Conservation (phyloP, 2,329 filamentous ascomycete species). For the Penicillium sp. region DNA sequence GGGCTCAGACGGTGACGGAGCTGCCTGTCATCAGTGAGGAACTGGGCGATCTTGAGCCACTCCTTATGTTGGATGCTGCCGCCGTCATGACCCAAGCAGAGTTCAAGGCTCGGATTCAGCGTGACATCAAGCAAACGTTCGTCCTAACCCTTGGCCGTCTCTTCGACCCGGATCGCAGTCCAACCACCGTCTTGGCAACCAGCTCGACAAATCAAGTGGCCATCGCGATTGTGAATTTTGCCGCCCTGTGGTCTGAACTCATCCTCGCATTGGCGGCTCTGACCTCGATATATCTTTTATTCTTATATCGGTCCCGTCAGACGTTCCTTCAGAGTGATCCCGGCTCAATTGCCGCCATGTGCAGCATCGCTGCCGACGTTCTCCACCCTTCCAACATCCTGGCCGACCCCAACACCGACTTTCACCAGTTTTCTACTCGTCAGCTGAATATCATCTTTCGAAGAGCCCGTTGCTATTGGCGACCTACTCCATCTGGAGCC, state of each 20-base stretch:
- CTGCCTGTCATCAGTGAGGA: constrained; percentile 34
- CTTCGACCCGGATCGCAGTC: constrained; percentile 29
- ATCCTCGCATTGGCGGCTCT: constrained; percentile 27
- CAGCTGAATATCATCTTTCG: constrained; percentile 32
- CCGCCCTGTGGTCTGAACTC: constrained; percentile 30
- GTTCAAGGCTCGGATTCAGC: constrained; percentile 27
- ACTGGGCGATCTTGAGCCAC: constrained; percentile 30
- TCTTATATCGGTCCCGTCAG: constrained; percentile 28
- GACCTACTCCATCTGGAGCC: constrained; percentile 25
- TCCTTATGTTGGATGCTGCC: constrained; percentile 31
- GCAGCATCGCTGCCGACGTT: constrained; percentile 33
- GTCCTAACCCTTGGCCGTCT: constrained; percentile 32
- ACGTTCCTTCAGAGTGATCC: constrained; percentile 35
- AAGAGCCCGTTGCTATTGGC: constrained; percentile 32
- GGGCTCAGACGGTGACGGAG: constrained; percentile 28
- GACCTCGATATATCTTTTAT: constrained; percentile 28
- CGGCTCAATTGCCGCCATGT: constrained; percentile 36
- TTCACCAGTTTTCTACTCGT: constrained; percentile 36
- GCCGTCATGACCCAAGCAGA: constrained; percentile 29
- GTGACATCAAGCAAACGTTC: constrained; percentile 32
- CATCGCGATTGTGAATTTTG: constrained; percentile 30
- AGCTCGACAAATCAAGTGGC: constrained; percentile 28
- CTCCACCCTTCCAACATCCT: constrained; percentile 31
- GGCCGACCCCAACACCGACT: constrained; percentile 25
- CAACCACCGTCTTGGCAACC: constrained; percentile 21